These are phyloP conservation scores for Aspergillus candidus DNA, from an alignment of 2,329 filamentous ascomycete species.

Conservation along the genomic window DNA sequence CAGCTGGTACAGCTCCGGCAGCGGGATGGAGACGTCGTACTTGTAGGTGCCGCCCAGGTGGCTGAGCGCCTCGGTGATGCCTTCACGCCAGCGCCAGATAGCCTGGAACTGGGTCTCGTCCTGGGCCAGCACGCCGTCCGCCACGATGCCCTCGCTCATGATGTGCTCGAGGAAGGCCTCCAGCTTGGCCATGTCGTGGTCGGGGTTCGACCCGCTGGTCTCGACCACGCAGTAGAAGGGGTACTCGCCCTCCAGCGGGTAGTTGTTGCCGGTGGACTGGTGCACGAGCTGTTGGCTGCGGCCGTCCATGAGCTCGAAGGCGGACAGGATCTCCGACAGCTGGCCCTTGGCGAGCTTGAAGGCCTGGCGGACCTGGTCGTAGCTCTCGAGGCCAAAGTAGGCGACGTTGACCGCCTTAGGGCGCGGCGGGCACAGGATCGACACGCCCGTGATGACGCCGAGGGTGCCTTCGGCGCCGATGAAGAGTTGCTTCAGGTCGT, in stretches of 20 bases:
- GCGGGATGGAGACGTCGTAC: slow-evolving; percentile 93
- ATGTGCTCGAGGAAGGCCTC: slow-evolving; percentile 86
- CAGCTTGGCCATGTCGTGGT: slow-evolving; percentile 90
- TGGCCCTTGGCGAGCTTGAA: slow-evolving; percentile 86
- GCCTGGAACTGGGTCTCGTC: slow-evolving; percentile 82
- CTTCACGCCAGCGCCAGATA: slow-evolving; percentile 90
- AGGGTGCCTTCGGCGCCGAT: slow-evolving; percentile 94
- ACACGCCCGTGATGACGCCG: slow-evolving; percentile 85
- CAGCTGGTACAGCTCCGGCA: slow-evolving; percentile 77
- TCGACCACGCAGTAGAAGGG: slow-evolving; percentile 97
- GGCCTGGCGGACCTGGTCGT: slow-evolving; percentile 77
- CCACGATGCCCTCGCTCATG: slow-evolving; percentile 78
- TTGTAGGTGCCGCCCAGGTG: slow-evolving; percentile 97
- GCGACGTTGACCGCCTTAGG: slow-evolving; percentile 89
- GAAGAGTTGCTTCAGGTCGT: slow-evolving; percentile 94
- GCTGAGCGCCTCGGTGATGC: slow-evolving; percentile 79
- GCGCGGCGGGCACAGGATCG: slow-evolving; percentile 81
- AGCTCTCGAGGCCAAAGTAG: slow-evolving; percentile 85
- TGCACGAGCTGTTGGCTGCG: slow-evolving; percentile 72
- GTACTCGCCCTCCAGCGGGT: slow-evolving; percentile 74
- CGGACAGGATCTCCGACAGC: slow-evolving; percentile 89
- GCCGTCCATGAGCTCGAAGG: slow-evolving; percentile 95
- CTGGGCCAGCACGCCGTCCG: slow-evolving; percentile 85
- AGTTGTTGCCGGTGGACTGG: slow-evolving; percentile 66
- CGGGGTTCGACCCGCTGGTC: slow-evolving; percentile 88